These are phyloP conservation scores for Tulasnella sp. DNA, from an alignment of 768 basidiomycete species.

Conservation along the genomic window DNA sequence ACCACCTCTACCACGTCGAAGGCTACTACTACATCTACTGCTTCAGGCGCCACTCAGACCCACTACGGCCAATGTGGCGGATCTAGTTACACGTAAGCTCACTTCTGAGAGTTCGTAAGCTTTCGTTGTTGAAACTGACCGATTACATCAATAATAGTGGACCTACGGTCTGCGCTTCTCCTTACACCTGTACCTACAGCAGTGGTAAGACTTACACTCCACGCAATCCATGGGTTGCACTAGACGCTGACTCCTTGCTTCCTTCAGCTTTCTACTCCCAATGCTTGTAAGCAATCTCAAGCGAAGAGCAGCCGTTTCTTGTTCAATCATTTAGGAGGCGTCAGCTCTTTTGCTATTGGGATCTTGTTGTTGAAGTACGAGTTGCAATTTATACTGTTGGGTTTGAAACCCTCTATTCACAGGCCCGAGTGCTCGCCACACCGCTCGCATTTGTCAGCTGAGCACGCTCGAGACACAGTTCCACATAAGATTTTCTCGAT, in stretches of 20 bases:
- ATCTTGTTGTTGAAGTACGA: no score
- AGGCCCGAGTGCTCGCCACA: no score
- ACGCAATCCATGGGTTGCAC: background rate
- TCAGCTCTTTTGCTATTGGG: no score
- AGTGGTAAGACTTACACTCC: background rate
- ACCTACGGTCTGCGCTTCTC: slow-evolving; percentile 7
- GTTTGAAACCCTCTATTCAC: no score
- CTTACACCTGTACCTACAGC: slow-evolving; percentile 1
- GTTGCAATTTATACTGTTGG: no score
- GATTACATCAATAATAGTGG: background rate
- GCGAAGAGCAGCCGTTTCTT: no score
- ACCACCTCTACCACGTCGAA: background rate
- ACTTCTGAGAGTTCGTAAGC: background rate
- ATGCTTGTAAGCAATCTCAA: slow-evolving; percentile 18
- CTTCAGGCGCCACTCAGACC: slow-evolving; percentile 1
- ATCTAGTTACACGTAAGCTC: background rate
- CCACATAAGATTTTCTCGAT: no score
- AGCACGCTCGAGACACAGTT: no score
- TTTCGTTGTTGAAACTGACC: no score
- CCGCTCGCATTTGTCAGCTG: no score
- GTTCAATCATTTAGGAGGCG: no score
- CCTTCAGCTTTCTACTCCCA: slow-evolving; percentile 8
- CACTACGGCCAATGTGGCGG: slow-evolving; percentile 15
- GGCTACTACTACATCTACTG: slow-evolving; percentile 1
- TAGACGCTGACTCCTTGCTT: background rate